Base-by-base conservation (phyloP, 2,329 filamentous ascomycete species). In the Decorospora gaudefroyi region DNA sequence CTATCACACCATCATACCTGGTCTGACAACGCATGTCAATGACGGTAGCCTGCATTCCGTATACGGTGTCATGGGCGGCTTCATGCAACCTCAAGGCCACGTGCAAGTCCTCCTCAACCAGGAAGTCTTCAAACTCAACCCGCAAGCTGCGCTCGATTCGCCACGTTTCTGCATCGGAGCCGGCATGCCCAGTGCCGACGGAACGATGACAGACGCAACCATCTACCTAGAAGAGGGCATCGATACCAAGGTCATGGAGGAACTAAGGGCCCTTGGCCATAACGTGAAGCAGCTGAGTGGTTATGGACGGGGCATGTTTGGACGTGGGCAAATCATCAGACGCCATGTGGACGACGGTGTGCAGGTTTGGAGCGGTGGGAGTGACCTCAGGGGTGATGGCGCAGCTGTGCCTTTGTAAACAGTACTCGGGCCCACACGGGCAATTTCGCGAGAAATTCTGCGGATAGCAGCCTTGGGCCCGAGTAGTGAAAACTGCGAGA, bases 1-100 rank as follows among this genome's bases (percentile, higher is more conserved):
- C 0, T 99, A 97, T 72, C 93, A 97, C 71, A 99, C 93, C 40
- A 97, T 99, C 69, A 99, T 99, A 61, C 92, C 93, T 0, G 92
- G 88, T 0, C 80, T 97, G 69, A 83, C 92, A 12, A 97, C 93
- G 0, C 90, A 93, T 57, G 68, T 82, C 12, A 73, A 75, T 4
- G 90, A 95, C 58, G 82, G 82, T 17, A 85, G 81, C 34, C 73
- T 97, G 43, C 88, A 96, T 69, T 87, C 83, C 3, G 87, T 95
- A 0, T 96, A 92, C 62, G 93, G 93, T 39, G 92, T 97, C 48
- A 97, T 97, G 93, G 93, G 93, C 38, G 92, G 90, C 2, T 97
- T 95, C 72, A 97, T 97, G 88, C 93, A 99, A 73, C 93, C 93
- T 0, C 93, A 97, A 71, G 93, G 92, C 15, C 93, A 97, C 49